Base-by-base conservation (phyloP, 2,329 filamentous ascomycete species). In the Cercospora beticola region DNA sequence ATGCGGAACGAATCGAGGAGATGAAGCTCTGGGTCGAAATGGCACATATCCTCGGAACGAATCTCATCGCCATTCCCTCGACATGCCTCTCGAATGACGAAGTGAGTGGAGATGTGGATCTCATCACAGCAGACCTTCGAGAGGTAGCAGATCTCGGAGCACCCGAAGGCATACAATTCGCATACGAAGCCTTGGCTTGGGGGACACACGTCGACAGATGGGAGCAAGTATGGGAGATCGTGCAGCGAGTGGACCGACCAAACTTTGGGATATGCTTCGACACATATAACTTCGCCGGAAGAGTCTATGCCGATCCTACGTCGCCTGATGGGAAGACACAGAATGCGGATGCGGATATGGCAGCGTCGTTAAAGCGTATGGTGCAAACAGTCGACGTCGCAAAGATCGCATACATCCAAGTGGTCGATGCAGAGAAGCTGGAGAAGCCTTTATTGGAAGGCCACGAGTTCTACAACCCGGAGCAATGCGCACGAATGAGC, bases 191-290 rank as follows among this genome's bases (percentile, higher is more conserved):
- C 8, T 82, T 94, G 3, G 88, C 86, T 72, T 94, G 89, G 87
- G 90, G 90, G 9, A 92, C 90, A 0, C 84, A 87, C 63, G 82
- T 89, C 67, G 85, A 92, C 76, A 88, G 84, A 0, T 94, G 92
- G 92, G 90, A 93, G 76, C 80, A 82, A 10, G 87, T 86, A 71
- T 94, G 90, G 89, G 86, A 89, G 6, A 82, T 93, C 2, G 87
- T 93, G 0, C 79, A 84, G 72, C 81, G 80, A 2, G 90, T 93
- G 30, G 83, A 92, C 77, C 80, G 90, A 7, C 79, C 85, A 8
- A 94, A 94, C 78, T 92, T 94, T 75, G 91, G 91, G 7, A 82
- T 93, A 49, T 93, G 90, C 76, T 83, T 94, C 26, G 91, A 94
- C 78, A 92, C 89, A 0, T 94, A 92, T 81, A 92, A 94, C 78